A percentile compares a stretch with the other conserved stretches of the same genome.
These are phyloP conservation scores for Corrigiola litoralis DNA, from an alignment of 179 eudicot species.

Conservation along the genomic window DNA sequence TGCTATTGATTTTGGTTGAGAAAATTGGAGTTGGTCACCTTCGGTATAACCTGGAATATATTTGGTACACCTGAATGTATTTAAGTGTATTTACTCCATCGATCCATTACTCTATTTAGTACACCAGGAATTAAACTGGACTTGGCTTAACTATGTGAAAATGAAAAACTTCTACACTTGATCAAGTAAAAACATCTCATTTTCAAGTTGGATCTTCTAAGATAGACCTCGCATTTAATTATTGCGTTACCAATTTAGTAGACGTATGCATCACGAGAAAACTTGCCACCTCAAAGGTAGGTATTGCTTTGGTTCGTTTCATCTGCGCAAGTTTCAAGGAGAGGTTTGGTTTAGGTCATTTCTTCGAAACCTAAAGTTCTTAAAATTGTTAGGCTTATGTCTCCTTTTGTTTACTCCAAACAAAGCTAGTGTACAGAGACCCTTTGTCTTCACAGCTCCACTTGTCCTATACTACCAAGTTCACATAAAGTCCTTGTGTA, in stretches of 20 bases:
- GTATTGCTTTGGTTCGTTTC: conserved; percentile 1
- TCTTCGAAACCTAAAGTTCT: not conserved
- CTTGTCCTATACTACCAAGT: conserved; percentile 10
- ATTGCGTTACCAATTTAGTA: not conserved
- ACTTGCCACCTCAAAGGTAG: conserved; percentile 5
- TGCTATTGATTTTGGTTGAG: too few relatives aligned
- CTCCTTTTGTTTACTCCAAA: conserved; percentile 6
- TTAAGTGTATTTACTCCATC: too few relatives aligned
- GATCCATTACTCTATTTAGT: too few relatives aligned
- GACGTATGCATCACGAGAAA: not conserved
- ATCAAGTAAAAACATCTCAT: conserved; percentile 12
- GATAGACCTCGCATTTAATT: not conserved
- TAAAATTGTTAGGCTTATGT: conserved; percentile 17
- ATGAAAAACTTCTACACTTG: too few relatives aligned
- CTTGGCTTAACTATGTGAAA: too few relatives aligned
- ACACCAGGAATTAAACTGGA: too few relatives aligned
- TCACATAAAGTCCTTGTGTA: not conserved
- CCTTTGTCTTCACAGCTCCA: not conserved
- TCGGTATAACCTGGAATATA: too few relatives aligned
- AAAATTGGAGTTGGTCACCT: too few relatives aligned
- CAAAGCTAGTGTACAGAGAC: not conserved
- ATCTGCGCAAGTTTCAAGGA: not conserved
- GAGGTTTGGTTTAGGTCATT: conserved; percentile 29
- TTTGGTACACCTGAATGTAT: too few relatives aligned
- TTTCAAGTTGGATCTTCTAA: not conserved